Base-by-base conservation (phyloP, 805 yeast genomes). In the Phaffomyces antillensis region DNA sequence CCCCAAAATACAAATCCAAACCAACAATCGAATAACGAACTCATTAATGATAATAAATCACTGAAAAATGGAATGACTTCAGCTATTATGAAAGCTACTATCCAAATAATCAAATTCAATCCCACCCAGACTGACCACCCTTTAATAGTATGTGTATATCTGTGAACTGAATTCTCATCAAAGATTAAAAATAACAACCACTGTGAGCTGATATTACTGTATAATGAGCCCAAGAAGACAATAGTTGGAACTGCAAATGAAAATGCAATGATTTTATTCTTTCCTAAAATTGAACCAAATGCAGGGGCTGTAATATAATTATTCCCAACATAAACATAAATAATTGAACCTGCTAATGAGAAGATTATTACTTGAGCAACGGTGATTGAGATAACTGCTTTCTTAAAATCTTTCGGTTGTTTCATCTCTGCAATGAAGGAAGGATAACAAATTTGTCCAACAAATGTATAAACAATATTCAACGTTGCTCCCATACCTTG, bases 1-100 rank as follows among this genome's bases (percentile, higher is more conserved):
- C 81, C 76, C 83, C 83, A 78, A 52, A 77, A 78, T 7, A 77
- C 75, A 52, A 76, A 78, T 0, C 83, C 83, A 51, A 78, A 79
- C 80, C 82, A 79, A 57, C 83, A 77, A 58, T 78, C 83, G 53
- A 78, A 78, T 42, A 79, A 62, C 3, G 84, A 77, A 13, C 77
- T 72, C 82, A 78, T 77, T 52, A 78, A 62, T 4, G 81, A 70
- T 31, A 78, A 63, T 48, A 78, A 60, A 52, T 77, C 83, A 25
- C 76, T 69, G 60, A 78, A 78, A 58, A 78, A 77, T n/a, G 84
- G 84, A 52, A 78, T 77, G 28, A 75, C 83, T 56, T 78, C 81
- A 2, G 82, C 83, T 52, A 78, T 65, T n/a, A 77, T 60, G 49
- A 76, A 79, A 0, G 82, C 81, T 6, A 71, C 26, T 13, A 71